Evolutionary conservation across 352 stramenopile species (phyloP).

Genomic region (Pythium scleroteichum): DNA sequence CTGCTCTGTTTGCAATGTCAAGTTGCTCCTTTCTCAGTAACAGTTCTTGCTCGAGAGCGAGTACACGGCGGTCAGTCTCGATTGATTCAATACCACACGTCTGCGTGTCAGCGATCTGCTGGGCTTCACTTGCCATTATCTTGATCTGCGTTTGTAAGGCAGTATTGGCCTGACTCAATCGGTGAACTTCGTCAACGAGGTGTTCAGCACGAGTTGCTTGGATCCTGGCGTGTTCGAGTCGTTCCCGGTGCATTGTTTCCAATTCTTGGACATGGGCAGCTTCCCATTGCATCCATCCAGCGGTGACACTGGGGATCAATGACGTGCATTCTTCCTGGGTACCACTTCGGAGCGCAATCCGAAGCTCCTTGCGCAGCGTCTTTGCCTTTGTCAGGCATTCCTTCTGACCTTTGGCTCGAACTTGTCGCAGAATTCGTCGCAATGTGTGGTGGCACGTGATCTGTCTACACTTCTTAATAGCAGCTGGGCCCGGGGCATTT

Average conservation of each 20-base stretch:
- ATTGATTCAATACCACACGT: neutral
- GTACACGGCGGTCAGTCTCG: constrained; percentile 3
- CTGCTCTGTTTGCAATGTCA: constrained; percentile 15
- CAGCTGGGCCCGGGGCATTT: too few relatives aligned
- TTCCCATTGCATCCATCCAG: constrained; percentile 23
- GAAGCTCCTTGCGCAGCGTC: constrained; percentile 10
- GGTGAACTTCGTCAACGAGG: constrained; percentile 19
- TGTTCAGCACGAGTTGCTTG: neutral
- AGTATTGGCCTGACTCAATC: constrained; percentile 2
- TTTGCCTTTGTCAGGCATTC: neutral
- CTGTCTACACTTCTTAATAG: neutral
- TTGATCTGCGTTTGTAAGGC: constrained; percentile 17
- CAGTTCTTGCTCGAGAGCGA: constrained; percentile 19
- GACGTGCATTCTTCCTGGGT: neutral
- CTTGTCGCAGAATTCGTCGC: neutral
- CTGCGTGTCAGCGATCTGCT: neutral
- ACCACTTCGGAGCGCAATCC: constrained; percentile 6
- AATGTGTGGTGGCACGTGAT: constrained; percentile 14
- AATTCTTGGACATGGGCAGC: constrained; percentile 7
- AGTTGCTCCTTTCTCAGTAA: constrained; percentile 15
- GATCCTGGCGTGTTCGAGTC: neutral
- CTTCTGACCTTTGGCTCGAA: neutral
- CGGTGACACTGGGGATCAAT: neutral
- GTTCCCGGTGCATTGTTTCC: neutral
- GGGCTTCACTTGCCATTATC: neutral